Base-by-base conservation (phyloP, 169 alveolate genomes). In the Eimeria acervulina region DNA sequence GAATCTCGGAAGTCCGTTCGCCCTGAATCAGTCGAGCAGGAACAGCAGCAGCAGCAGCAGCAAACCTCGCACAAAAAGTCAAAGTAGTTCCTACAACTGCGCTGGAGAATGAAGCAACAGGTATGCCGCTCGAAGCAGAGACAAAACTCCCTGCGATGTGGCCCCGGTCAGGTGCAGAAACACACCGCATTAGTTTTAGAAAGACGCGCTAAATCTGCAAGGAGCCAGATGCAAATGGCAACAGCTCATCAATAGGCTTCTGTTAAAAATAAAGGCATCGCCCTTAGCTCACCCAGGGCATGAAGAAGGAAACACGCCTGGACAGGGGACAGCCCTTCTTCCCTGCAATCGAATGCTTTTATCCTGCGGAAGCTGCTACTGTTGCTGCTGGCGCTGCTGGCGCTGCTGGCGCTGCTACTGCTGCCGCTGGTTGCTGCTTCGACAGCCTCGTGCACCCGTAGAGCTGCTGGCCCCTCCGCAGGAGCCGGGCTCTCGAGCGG, bases 201-300 rank as follows among this genome's bases (percentile, higher is more conserved):
- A 36, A 72, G 52, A 36, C 33, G 0, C 33, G 31, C 4, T 13
- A 12, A 72, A 28, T 36, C n/a, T 21, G n/a, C 31, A 36, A 72
- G 13, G 51, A 72, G 10, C 17, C 28, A 19, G 52, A 17, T 36
- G 52, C 47, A 17, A 2, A 36, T 33, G 1, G 80, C 26, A n/a
- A 23, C 42, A 31, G 42, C 47, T 31, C 44, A 42, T 68, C 80
- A 31, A 68, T 15, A n/a, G 15, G 74, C 78, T 8, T 1, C 42
- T 13, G 31, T 44, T 17, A 51, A 1, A 1, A 36, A 72, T 7
- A 19, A 38, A 33, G 83, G 15, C 59, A 17, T 51, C n/a, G 83
- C 51, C 83, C 28, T 12, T 12, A 33, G n/a, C 83, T 72, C 51
- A 80, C 89, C 89, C 59, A 80, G 66, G 42, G 89, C 89, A 42